These are phyloP conservation scores for Meyerozyma guilliermondii DNA, from an alignment of 1,139 yeast species.

Conservation along the genomic window DNA sequence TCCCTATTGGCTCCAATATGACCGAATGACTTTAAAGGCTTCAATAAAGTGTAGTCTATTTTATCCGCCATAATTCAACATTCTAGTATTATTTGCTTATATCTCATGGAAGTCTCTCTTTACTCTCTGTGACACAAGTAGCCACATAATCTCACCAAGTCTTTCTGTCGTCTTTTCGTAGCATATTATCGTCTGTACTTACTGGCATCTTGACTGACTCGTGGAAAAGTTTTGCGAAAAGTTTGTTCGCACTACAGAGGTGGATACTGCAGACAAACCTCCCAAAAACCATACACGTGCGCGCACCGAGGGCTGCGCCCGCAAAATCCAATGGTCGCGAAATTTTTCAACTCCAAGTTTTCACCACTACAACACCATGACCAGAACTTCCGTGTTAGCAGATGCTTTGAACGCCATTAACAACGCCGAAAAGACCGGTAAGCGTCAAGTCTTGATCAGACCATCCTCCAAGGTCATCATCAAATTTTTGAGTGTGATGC, in stretches of 20 bases:
- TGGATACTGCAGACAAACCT: not conserved
- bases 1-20: no score
- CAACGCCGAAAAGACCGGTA: conserved; percentile 99
- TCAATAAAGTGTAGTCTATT: no score
- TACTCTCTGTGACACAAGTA: no score
- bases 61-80: no score
- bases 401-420: conserved; percentile 98
- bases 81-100: no score
- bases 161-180: not conserved
- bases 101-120: no score
- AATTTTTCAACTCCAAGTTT: conserved; percentile 3
- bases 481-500: conserved; percentile 96
- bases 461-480: conserved; percentile 98
- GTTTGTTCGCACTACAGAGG: not conserved
- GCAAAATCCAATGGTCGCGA: not conserved
- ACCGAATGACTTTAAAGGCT: no score
- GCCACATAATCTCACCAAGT: no score
- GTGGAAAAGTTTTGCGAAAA: conserved; percentile 2
- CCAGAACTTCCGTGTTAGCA: conserved; percentile 98
- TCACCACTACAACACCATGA: conserved; percentile 48
- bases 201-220: conserved; percentile 22
- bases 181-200: conserved; percentile 13
- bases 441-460: conserved; percentile 97
- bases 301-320: not conserved
- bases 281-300: not conserved